Evolutionary conservation across 2,329 filamentous ascomycete species (phyloP), one percentile per base, ranked within the genome.

Genomic region (Botrytis pseudocinerea): DNA sequence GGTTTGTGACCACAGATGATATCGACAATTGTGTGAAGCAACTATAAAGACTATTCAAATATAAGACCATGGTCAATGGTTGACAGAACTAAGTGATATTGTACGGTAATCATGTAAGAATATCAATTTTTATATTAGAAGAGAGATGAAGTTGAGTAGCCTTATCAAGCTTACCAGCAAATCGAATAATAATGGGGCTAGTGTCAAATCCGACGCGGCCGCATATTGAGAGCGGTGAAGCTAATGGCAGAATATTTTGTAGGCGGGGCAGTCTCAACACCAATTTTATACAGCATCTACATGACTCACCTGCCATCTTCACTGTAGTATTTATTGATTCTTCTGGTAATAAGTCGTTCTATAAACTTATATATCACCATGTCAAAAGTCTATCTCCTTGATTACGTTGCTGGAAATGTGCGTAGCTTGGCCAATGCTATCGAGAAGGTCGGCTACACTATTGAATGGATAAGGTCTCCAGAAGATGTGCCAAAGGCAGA

Each of bases 391-490:
- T 89, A 95, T 83, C 84, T 96, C 72, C 83, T 92, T 79, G 87
- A 98, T 85, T 98, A 98, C 82, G 95, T 98, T 77, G 95, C 96
- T 75, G 96, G 96, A 81, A 99, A 99, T 83, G 91, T 99, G 78
- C 92, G 95, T 77, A 98, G 95, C 76, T 89, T 99, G 79, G 95
- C 95, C 81, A 99, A 99, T 86, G 96, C 95, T 79, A 97, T 99
- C 80, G 95, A 99, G 83, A 97, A 96, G 83, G 88, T 95, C 74
- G 96, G 96, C 75, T 98, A 95, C 82, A 89, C 93, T 62, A 93
- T 99, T 64, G 93, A 96, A 85, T 98, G 95, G 96, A 87, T 99
- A 77, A 92, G 88, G 79, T 90, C 90, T 48, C 96, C 96, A 7
- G 90, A 92, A 78, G 94, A 98, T 83, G 90, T 99, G 71, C 85